phyloP scores from a whole-genome alignment of 345 rosid genomes.

The Gossypium stocksii region DNA sequence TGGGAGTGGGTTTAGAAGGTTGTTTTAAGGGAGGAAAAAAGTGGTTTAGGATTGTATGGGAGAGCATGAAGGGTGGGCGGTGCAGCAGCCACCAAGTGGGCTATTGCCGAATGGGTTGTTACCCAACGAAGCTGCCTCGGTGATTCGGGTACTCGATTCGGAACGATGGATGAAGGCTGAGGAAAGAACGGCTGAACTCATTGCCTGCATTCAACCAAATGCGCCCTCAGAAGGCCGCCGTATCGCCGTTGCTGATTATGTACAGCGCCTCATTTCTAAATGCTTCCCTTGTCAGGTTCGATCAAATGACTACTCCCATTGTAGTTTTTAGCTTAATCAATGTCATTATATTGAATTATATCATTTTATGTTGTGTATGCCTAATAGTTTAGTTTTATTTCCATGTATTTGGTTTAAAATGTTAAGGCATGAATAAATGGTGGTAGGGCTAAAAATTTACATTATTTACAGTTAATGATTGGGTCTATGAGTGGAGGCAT shows the following conservation, averaged over 20 bases:
- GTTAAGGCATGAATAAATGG: constrained; percentile 9
- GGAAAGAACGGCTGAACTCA: constrained; percentile 76
- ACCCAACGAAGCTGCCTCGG: constrained; percentile 71
- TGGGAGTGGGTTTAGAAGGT: constrained; percentile 2
- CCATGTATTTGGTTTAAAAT: neutral
- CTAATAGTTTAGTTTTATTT: neutral
- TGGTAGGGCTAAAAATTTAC: neutral
- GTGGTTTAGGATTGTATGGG: constrained; percentile 62
- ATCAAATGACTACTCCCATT: neutral
- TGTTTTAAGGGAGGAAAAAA: neutral
- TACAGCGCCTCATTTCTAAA: constrained; percentile 62
- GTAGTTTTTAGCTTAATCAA: neutral
- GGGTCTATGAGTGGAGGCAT: neutral
- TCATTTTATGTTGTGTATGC: neutral
- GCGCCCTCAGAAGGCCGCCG: constrained; percentile 75
- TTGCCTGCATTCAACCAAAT: constrained; percentile 79
- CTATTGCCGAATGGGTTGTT: constrained; percentile 72
- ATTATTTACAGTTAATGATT: neutral
- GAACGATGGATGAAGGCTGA: constrained; percentile 81
- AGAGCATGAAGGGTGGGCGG: constrained; percentile 64
- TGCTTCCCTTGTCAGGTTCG: constrained; percentile 76
- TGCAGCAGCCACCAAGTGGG: constrained; percentile 49
- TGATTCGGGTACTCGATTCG: constrained; percentile 40
- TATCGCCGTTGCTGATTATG: constrained; percentile 84
- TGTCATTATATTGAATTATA: neutral